Evolutionary conservation across 768 basidiomycete genomes (phyloP).

Genomic region (Royoungia palumana): DNA sequence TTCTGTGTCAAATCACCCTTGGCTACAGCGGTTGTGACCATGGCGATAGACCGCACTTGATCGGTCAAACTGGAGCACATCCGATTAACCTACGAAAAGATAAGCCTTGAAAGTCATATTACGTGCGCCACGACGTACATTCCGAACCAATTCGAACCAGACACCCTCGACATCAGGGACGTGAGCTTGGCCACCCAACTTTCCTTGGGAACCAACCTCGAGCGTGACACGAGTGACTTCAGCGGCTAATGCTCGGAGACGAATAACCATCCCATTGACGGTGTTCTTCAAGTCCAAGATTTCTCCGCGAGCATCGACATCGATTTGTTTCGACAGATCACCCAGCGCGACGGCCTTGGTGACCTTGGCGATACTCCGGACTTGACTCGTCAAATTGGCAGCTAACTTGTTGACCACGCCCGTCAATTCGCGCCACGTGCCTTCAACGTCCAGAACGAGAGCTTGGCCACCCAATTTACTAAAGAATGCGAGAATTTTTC

Average conservation of each 20-base stretch:
- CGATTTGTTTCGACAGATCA: slow-evolving; percentile 86
- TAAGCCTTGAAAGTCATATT: slow-evolving; percentile 7
- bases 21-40: slow-evolving; percentile 87
- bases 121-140: slow-evolving; percentile 41
- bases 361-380: slow-evolving; percentile 56
- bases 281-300: slow-evolving; percentile 77
- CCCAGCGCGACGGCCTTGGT: slow-evolving; percentile 82
- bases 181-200: slow-evolving; percentile 82
- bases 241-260: slow-evolving; percentile 63
- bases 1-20: slow-evolving; percentile 89
- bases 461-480: slow-evolving; percentile 85
- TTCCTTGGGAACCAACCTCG: slow-evolving; percentile 86
- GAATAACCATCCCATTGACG: slow-evolving; percentile 51
- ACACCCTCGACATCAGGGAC: slow-evolving; percentile 91
- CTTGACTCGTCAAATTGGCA: slow-evolving; percentile 65
- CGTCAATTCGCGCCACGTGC: slow-evolving; percentile 84
- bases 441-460: slow-evolving; percentile 82
- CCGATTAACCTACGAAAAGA: slow-evolving; percentile 54
- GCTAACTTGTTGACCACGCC: slow-evolving; percentile 81
- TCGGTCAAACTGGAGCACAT: slow-evolving; percentile 82
- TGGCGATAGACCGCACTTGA: slow-evolving; percentile 79
- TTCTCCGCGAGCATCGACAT: slow-evolving; percentile 88
- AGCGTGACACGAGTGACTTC: slow-evolving; percentile 83
- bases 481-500: slow-evolving; percentile 12
- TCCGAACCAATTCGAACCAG: slow-evolving; percentile 79